Conservation (phyloP, 169 alveolate genomes). For the Eimeria nieschulzi region DNA sequence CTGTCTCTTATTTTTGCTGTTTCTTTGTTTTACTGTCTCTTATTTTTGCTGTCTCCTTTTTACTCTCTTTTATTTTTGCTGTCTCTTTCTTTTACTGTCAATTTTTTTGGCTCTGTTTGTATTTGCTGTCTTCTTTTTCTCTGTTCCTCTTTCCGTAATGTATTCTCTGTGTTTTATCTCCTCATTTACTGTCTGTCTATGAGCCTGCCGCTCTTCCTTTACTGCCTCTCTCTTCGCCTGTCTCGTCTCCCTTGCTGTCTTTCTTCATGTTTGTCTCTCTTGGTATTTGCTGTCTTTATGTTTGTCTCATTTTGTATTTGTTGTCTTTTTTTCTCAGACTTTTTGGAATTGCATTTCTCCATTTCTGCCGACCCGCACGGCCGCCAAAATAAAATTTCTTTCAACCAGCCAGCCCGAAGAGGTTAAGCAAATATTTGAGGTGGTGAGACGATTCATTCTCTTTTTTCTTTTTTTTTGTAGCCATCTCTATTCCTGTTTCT, state of each 20-base stretch:
- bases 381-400: conserved; percentile 19
- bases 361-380: conserved; percentile 61
- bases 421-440: conserved; percentile 25
- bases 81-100: neutral
- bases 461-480: neutral
- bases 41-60: neutral
- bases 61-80: neutral
- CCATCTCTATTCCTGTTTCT: neutral
- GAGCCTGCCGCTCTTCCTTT: too few species aligned
- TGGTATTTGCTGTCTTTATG: neutral
- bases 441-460: neutral
- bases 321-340: conserved; percentile 17
- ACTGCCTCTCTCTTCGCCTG: too few species aligned
- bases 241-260: neutral
- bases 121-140: too few species aligned
- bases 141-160: too few species aligned
- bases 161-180: too few species aligned
- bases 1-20: too few species aligned
- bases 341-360: conserved; percentile 68
- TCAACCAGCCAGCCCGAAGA: conserved; percentile 36
- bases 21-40: neutral
- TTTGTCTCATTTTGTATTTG: neutral
- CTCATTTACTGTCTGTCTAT: too few species aligned
- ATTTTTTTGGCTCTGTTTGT: too few species aligned
- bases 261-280: neutral